Evolutionary conservation across 441 rosid species (phyloP).

Genomic region (Euphorbia schlechtendalii): DNA sequence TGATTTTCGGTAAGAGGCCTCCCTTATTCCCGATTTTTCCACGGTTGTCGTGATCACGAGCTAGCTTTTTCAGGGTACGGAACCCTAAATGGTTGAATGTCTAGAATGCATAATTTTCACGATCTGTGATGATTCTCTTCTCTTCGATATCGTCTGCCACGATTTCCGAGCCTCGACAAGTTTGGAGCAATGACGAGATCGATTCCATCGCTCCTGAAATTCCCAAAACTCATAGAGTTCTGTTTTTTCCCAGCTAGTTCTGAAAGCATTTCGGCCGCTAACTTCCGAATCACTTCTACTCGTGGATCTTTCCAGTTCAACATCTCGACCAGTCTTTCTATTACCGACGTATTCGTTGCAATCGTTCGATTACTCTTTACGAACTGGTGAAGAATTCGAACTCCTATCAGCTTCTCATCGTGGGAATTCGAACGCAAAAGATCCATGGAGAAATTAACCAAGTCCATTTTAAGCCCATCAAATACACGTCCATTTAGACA

Average conservation of each 20-base stretch:
- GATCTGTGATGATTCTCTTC: constrained; percentile 42
- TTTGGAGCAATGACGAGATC: constrained; percentile 75
- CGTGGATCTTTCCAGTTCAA: constrained; percentile 84
- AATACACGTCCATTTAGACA: constrained; percentile 83
- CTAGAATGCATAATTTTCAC: constrained; percentile 52
- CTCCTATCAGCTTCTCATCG: constrained; percentile 87
- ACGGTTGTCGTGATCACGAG: constrained; percentile 83
- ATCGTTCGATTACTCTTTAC: constrained; percentile 46
- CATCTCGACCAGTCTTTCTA: constrained; percentile 85
- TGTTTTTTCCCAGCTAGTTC: constrained; percentile 78
- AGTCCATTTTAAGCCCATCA: constrained; percentile 88
- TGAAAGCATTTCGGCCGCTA: constrained; percentile 74
- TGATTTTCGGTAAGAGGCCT: constrained; percentile 78
- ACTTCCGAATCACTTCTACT: constrained; percentile 74
- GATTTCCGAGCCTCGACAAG: constrained; percentile 38
- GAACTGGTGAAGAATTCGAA: constrained; percentile 60
- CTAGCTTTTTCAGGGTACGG: constrained; percentile 64
- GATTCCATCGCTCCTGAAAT: constrained; percentile 95
- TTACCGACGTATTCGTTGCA: constrained; percentile 51
- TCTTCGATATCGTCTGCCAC: constrained; percentile 78
- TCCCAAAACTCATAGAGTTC: constrained; percentile 76
- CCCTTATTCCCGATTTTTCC: constrained; percentile 91
- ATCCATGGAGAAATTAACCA: constrained; percentile 71
- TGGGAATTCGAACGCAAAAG: constrained; percentile 58
- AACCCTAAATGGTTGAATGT: constrained; percentile 82